Evolutionary conservation across 2,329 filamentous ascomycete genomes (phyloP).

Genomic region (Incumbomyces delicatus): DNA sequence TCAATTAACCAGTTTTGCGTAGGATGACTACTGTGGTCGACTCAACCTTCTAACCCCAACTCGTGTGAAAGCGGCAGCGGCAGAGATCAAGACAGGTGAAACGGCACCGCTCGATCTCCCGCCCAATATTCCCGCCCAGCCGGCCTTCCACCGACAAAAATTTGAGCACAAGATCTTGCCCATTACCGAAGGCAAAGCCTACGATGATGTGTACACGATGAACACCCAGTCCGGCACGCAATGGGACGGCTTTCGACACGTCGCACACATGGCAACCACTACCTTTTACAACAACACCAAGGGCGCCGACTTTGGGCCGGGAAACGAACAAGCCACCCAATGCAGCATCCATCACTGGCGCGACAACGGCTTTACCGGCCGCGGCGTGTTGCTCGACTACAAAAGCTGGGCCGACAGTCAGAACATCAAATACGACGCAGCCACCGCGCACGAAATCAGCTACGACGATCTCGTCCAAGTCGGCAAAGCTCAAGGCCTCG

Average conservation of each 20-base stretch:
- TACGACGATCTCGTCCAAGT: slow-evolving; percentile 48
- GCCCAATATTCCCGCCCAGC: slow-evolving; percentile 41
- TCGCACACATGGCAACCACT: slow-evolving; percentile 28
- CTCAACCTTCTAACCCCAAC: slow-evolving; percentile 48
- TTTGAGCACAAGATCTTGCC: slow-evolving; percentile 11
- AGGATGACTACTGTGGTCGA: slow-evolving; percentile 31
- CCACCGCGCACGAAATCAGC: slow-evolving; percentile 45
- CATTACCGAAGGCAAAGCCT: slow-evolving; percentile 25
- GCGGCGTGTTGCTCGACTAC: slow-evolving; percentile 35
- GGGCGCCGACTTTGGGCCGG: slow-evolving; percentile 22
- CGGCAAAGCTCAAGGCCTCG: slow-evolving; percentile 50
- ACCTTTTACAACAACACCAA: slow-evolving; percentile 35
- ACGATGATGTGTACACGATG: slow-evolving; percentile 36
- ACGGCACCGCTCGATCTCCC: slow-evolving; percentile 48
- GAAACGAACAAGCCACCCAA: slow-evolving; percentile 18
- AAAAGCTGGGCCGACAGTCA: slow-evolving; percentile 40
- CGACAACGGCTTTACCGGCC: slow-evolving; percentile 32
- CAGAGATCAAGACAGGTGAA: slow-evolving; percentile 46
- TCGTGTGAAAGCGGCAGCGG: slow-evolving; percentile 43
- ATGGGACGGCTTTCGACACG: slow-evolving; percentile 43
- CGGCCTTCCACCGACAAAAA: slow-evolving; percentile 42
- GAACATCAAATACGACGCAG: slow-evolving; percentile 42
- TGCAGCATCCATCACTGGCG: slow-evolving; percentile 37
- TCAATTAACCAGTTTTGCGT: not conserved
- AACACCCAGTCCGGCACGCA: slow-evolving; percentile 43